These are phyloP conservation scores for Discostella pseudostelligera DNA, from an alignment of 108 stramenopile species.

Conservation along the genomic window DNA sequence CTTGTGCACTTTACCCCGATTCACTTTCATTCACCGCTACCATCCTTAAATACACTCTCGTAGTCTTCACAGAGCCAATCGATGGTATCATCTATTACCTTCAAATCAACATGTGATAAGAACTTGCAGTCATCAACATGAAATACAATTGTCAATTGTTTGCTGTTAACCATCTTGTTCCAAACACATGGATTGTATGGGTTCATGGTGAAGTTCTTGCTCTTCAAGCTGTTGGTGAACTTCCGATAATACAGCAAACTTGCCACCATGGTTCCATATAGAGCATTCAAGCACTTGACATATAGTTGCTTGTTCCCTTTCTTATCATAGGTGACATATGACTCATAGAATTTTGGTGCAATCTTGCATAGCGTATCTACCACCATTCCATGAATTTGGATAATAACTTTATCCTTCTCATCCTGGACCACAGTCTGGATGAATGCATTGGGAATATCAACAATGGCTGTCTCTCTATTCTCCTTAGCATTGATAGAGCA, in stretches of 20 bases:
- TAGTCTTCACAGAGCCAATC: not conserved
- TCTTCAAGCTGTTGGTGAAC: conserved; percentile 14
- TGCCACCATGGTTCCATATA: not conserved
- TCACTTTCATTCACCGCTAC: conserved; percentile 10
- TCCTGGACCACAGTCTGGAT: not conserved
- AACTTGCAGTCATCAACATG: not conserved
- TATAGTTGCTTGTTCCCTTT: not conserved
- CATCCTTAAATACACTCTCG: not conserved
- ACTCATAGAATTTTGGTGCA: conserved; percentile 2
- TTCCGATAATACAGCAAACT: conserved; percentile 5
- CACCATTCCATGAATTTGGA: not conserved
- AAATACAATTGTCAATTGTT: conserved; percentile 32
- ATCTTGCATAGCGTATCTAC: not conserved
- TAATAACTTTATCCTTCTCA: not conserved
- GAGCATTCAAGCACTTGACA: not conserved
- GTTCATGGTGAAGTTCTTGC: conserved; percentile 41
- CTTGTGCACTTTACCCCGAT: not conserved
- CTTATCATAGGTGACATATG: conserved; percentile 5
- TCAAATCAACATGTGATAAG: not conserved
- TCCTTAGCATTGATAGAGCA: conserved; percentile 8
- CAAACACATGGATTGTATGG: conserved; percentile 55
- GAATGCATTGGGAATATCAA: conserved; percentile 3
- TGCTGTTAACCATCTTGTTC: conserved; percentile 34
- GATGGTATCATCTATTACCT: not conserved
- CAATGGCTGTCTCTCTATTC: not conserved